Conservation (phyloP, 2,329 filamentous ascomycete species). For the Fusarium lateritium region DNA sequence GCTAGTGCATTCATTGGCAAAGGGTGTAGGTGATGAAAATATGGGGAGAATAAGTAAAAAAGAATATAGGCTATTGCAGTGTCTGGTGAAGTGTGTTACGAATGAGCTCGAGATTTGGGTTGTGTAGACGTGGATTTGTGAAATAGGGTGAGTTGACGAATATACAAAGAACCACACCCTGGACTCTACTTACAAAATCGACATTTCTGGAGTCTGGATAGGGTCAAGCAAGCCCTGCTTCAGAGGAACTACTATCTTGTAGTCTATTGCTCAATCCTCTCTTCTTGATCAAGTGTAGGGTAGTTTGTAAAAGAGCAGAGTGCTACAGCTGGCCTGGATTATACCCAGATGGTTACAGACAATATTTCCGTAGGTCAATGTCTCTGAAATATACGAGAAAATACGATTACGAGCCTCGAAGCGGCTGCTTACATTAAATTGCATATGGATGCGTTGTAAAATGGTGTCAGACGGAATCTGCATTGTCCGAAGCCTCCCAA, state of each 20-base stretch:
- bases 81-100: not conserved
- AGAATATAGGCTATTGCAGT: not conserved
- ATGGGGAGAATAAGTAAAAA: not conserved
- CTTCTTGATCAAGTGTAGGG: not conserved
- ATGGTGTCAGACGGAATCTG: conserved; percentile 23
- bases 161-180: too few species aligned
- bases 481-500: not conserved
- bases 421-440: conserved; percentile 5
- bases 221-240: too few species aligned
- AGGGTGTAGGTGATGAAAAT: not conserved
- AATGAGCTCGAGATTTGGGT: not conserved
- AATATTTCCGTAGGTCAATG: not conserved
- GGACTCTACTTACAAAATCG: too few species aligned
- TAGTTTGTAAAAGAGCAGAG: not conserved
- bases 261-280: too few species aligned
- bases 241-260: too few species aligned
- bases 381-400: conserved; percentile 3
- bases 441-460: not conserved
- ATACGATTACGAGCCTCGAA: conserved; percentile 29
- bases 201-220: too few species aligned
- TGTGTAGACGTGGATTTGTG: too few species aligned
- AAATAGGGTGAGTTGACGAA: too few species aligned
- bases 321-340: not conserved
- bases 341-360: not conserved
- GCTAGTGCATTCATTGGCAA: not conserved